Conservation (phyloP, 163 green algal genomes). For the Trebouxia gelatinosa region DNA sequence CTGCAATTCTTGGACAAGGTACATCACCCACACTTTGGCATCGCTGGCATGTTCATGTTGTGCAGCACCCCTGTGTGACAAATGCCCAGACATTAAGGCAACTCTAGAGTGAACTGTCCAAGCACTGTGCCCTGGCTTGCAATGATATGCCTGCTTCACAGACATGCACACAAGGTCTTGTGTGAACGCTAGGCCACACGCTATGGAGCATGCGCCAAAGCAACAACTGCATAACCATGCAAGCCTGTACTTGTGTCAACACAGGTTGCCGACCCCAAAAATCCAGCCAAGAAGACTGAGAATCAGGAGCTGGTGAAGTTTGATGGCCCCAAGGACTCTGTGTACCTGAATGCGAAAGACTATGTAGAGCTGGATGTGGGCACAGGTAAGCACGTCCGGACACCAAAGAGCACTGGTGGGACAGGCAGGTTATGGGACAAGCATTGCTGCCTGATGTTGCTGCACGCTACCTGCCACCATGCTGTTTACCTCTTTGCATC, state of each 20-base stretch:
- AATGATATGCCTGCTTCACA: no score
- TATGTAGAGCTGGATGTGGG: conserved; percentile 85
- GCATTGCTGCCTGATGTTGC: not conserved
- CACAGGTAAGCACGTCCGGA: conserved; percentile 51
- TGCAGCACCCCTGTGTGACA: no score
- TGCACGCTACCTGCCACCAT: not conserved
- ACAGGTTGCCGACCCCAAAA: conserved; percentile 69
- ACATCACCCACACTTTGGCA: no score
- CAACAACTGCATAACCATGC: not conserved
- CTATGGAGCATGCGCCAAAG: not conserved
- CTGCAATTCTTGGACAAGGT: conserved; percentile 82
- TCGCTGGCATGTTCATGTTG: no score
- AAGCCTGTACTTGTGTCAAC: not conserved
- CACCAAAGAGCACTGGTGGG: no score
- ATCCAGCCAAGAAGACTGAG: conserved; percentile 68
- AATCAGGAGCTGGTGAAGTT: conserved; percentile 66
- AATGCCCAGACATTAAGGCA: no score
- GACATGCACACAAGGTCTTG: no score
- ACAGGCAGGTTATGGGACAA: no score
- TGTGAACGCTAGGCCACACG: not conserved
- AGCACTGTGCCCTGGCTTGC: no score
- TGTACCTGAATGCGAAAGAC: conserved; percentile 76
- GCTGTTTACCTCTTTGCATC: conserved; percentile 13
- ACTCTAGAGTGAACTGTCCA: no score
- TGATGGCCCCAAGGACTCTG: conserved; percentile 58